Conservation (phyloP, 2,329 filamentous ascomycete species). For the Didymella keratinophila region DNA sequence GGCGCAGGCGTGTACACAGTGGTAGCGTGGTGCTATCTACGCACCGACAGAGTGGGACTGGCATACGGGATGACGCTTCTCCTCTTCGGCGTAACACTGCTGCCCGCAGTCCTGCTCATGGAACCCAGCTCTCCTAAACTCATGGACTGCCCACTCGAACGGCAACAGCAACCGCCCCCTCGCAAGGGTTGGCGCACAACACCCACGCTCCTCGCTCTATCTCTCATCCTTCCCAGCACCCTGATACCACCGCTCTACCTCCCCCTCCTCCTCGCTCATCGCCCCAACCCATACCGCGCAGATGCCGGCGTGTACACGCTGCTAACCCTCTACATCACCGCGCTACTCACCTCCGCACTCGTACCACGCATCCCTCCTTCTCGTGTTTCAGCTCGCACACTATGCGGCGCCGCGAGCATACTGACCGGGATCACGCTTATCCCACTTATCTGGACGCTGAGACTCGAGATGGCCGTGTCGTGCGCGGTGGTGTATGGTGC, state of each 20-base stretch:
- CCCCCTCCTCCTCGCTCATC: slow-evolving; percentile 23
- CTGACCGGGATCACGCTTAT: slow-evolving; percentile 7
- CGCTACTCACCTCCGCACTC: slow-evolving; percentile 14
- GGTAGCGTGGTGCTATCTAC: slow-evolving; percentile 11
- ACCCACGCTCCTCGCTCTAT: neutral
- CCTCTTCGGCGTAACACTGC: slow-evolving; percentile 18
- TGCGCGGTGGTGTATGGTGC: slow-evolving; percentile 16
- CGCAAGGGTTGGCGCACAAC: neutral
- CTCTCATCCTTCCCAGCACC: slow-evolving; percentile 10
- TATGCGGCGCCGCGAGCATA: slow-evolving; percentile 9
- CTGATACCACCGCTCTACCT: slow-evolving; percentile 23
- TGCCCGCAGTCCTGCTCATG: slow-evolving; percentile 16
- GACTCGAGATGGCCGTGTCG: neutral
- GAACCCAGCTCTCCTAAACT: no score
- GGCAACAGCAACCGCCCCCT: no score
- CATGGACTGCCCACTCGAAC: no score
- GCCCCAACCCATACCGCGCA: slow-evolving; percentile 11
- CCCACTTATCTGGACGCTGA: slow-evolving; percentile 3
- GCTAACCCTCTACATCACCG: slow-evolving; percentile 14
- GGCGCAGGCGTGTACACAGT: slow-evolving; percentile 28
- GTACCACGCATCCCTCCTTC: neutral
- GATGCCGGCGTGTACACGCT: slow-evolving; percentile 2
- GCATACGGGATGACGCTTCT: neutral
- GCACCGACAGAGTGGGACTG: neutral
- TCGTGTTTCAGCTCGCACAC: slow-evolving; percentile 10